Evolutionary conservation across 139 green algal species (phyloP), one percentile per base, ranked within the genome.

Genomic region (Micromonas commoda): DNA sequence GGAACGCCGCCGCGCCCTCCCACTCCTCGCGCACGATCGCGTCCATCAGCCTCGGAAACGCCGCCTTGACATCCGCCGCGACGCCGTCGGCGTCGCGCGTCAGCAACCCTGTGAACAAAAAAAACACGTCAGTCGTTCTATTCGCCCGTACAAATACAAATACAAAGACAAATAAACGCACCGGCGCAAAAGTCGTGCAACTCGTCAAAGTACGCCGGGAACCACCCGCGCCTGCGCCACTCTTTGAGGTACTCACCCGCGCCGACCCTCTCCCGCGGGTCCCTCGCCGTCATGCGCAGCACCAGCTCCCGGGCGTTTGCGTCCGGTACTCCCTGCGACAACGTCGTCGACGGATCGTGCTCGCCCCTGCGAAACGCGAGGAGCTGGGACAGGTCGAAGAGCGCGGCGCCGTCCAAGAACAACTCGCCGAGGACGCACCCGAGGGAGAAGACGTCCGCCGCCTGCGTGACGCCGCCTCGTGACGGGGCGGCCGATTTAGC

Each of bases 361-460:
- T 86, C 82, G 13, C 86, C 85, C 33, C 86, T 66, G 53, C 87
- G 84, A 79, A 93, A 95, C 3, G 80, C 84, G 51, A 96, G 87
- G 65, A 94, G 87, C 76, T 86, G 65, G 1, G 84, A 88, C 45
- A 93, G 87, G 73, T 92, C 86, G 69, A 96, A 96, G 13, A 96
- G 84, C 51, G 84, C 79, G 32, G 26, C 39, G 34, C 93, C 94
- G 74, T 98, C 94, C 39, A 93, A 57, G 79, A 94, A 97, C 24
- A 98, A 80, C 89, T 99, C 95, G 0, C 92, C 95, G 68, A 99
- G 86, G 34, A 93, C 86, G 81, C 95, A 98, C 28, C 95, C 94
- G n/a, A 93, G 64, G 13, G 90, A 92, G 80, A 98, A 98, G 0
- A 98, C 82, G 82, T 98, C 95, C 93, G 90, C 84, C n/a, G 78